phyloP scores from a whole-genome alignment of 2,329 filamentous ascomycete species.

The Myrmaecium sp. region DNA sequence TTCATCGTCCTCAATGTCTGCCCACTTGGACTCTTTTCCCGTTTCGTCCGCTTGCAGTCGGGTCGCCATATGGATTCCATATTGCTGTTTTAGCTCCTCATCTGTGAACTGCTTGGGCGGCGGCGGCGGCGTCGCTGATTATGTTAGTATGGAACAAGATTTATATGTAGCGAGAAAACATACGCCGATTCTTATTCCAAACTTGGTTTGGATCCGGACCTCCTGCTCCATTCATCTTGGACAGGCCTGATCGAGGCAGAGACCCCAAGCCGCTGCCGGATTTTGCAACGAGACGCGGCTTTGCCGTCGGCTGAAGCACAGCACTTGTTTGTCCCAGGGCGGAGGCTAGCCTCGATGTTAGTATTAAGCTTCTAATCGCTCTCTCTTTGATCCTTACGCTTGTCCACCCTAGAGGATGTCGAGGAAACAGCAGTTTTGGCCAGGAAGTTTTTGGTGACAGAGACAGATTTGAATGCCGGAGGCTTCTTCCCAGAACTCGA shows the following conservation, averaged over 20 bases:
- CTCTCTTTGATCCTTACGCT: constrained; percentile 21
- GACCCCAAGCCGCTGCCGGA: constrained; percentile 44
- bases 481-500: constrained; percentile 53
- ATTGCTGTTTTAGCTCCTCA: constrained; percentile 68
- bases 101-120: constrained; percentile 73
- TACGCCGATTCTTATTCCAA: constrained; percentile 82
- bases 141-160: neutral
- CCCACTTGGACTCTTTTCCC: constrained; percentile 68
- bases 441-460: constrained; percentile 74
- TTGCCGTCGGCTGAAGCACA: constrained; percentile 35
- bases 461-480: constrained; percentile 67
- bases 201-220: constrained; percentile 58
- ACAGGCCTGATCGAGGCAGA: constrained; percentile 29
- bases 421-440: constrained; percentile 49
- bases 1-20: constrained; percentile 76
- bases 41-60: constrained; percentile 58
- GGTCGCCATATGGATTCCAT: constrained; percentile 70
- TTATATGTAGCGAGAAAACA: constrained; percentile 17
- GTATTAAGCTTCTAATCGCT: neutral
- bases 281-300: constrained; percentile 62
- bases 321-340: constrained; percentile 23
- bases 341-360: constrained; percentile 19
- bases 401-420: constrained; percentile 32
- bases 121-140: constrained; percentile 41
- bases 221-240: constrained; percentile 42